Evolutionary conservation across 169 alveolate species (phyloP).

Genomic region (Neospora caninum): DNA sequence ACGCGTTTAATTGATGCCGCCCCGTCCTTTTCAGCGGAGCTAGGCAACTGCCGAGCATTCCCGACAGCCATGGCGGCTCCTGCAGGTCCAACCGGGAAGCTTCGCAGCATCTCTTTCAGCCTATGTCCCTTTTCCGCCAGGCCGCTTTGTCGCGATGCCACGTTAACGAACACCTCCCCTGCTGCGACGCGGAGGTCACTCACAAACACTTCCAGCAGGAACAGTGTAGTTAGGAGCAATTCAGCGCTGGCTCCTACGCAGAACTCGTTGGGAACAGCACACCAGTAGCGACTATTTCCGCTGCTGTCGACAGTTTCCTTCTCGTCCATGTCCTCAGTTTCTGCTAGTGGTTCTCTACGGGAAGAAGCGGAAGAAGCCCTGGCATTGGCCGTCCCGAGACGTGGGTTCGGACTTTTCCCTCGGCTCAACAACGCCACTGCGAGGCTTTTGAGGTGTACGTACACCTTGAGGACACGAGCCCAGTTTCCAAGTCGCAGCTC

Average conservation of each 20-base stretch:
- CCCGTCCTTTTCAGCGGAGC: neutral
- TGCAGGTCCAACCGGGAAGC: neutral
- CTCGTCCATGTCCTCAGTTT: no score
- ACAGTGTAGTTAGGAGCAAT: neutral
- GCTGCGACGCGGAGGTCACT: neutral
- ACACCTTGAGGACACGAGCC: constrained; percentile 13
- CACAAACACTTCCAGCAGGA: neutral
- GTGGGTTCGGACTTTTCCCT: neutral
- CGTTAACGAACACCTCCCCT: neutral
- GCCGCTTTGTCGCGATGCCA: neutral
- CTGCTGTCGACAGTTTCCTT: neutral
- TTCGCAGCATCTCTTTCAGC: neutral
- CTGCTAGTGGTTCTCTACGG: neutral
- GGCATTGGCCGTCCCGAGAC: neutral
- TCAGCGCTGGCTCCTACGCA: neutral
- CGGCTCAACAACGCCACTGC: neutral
- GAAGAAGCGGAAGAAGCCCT: neutral
- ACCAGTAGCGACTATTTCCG: neutral
- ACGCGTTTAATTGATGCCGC: neutral
- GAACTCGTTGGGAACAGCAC: neutral
- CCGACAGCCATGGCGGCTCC: neutral
- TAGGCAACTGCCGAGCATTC: neutral
- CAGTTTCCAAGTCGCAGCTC: neutral
- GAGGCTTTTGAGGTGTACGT: neutral
- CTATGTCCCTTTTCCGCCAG: neutral